Conservation (phyloP, 805 yeast species). For the Suhomyces xylopsoci region DNA sequence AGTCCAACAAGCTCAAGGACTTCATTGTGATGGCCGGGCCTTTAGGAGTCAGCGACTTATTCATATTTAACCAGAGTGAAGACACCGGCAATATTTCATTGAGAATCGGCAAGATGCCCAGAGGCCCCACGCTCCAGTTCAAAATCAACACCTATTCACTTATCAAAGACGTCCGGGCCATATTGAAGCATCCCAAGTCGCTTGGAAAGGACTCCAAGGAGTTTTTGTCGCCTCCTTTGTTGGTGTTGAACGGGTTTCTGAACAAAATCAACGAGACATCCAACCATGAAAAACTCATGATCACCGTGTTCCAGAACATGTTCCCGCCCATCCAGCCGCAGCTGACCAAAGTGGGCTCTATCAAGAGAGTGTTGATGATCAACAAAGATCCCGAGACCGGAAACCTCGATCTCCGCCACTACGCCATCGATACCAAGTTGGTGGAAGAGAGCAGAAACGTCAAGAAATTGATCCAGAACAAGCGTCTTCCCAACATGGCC, state of each 20-base stretch:
- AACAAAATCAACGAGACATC: constrained; percentile 60
- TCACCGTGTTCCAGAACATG: constrained; percentile 91
- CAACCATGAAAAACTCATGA: constrained; percentile 73
- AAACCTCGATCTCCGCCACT: constrained; percentile 82
- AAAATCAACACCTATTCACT: constrained; percentile 73
- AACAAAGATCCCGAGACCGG: constrained; percentile 71
- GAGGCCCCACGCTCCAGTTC: constrained; percentile 92
- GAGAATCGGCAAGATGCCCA: constrained; percentile 81
- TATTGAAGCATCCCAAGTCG: constrained; percentile 76
- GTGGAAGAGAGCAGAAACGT: constrained; percentile 76
- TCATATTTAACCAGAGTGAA: constrained; percentile 81
- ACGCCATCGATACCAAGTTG: constrained; percentile 78
- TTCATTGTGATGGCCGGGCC: constrained; percentile 99
- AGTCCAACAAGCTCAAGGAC: constrained; percentile 82
- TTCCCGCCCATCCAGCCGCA: constrained; percentile 94
- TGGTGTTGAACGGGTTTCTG: constrained; percentile 87
- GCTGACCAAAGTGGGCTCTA: constrained; percentile 64
- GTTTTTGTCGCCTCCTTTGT: constrained; percentile 75
- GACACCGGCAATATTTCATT: constrained; percentile 76
- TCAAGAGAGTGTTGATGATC: constrained; percentile 81
- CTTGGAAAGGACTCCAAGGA: constrained; percentile 61
- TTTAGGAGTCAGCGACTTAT: constrained; percentile 82
- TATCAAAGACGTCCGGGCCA: constrained; percentile 70
- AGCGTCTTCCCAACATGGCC: constrained; percentile 66
- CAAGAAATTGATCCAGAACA: constrained; percentile 64